phyloP scores from a whole-genome alignment of 306 rosid species.

The Lablab purpureus region DNA sequence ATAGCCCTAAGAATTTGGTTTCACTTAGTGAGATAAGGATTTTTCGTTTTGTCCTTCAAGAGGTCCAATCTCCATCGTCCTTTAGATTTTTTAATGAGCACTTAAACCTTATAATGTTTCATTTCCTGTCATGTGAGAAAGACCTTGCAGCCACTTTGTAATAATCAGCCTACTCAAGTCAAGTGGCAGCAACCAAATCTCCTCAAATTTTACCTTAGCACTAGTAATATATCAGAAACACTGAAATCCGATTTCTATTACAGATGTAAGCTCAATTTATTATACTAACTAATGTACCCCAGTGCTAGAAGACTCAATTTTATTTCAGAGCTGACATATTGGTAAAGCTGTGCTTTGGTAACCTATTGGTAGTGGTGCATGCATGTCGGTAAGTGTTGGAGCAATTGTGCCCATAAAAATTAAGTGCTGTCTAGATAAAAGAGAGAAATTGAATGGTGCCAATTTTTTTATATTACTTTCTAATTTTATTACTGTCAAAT shows the following conservation, averaged over 20 bases:
- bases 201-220: slow-evolving; percentile 16
- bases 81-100: background rate
- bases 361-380: too few relatives aligned
- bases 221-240: slow-evolving; percentile 10
- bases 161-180: slow-evolving; percentile 24
- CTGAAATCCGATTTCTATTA: background rate
- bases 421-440: too few relatives aligned
- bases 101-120: slow-evolving; percentile 1
- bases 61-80: slow-evolving; percentile 30
- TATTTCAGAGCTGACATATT: too few relatives aligned
- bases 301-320: too few relatives aligned
- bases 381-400: too few relatives aligned
- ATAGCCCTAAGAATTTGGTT: too few relatives aligned
- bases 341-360: too few relatives aligned
- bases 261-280: slow-evolving; percentile 3
- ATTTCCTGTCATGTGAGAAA: slow-evolving; percentile 21
- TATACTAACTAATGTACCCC: background rate
- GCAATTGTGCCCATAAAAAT: too few relatives aligned
- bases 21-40: too few relatives aligned
- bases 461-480: too few relatives aligned
- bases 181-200: slow-evolving; percentile 21
- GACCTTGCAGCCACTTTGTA: slow-evolving; percentile 10
- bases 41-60: background rate
- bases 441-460: too few relatives aligned
- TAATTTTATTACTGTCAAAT: too few relatives aligned